These are phyloP conservation scores for Fusarium sp. DNA, from an alignment of 2,329 filamentous ascomycete species.

Conservation along the genomic window DNA sequence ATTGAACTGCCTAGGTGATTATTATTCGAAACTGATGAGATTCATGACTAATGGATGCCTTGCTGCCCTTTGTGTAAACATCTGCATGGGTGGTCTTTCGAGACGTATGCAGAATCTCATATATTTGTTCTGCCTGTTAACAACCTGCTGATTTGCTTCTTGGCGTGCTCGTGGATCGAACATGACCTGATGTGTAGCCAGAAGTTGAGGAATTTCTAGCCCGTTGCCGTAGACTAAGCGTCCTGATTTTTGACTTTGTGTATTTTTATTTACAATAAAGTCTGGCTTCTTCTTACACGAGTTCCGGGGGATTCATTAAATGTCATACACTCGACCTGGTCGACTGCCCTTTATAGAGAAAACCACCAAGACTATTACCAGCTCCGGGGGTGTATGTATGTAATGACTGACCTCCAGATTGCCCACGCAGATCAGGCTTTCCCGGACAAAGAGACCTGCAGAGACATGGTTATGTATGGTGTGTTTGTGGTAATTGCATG, in stretches of 20 bases:
- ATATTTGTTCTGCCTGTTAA: background rate
- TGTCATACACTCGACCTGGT: background rate
- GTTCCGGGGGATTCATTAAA: background rate
- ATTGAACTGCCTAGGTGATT: background rate
- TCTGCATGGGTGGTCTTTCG: background rate
- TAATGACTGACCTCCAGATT: background rate
- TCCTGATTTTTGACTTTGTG: background rate
- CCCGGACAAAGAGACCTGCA: constrained; percentile 1
- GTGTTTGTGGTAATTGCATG: background rate
- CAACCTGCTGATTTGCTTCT: background rate
- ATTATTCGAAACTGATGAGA: background rate
- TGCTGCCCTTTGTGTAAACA: background rate
- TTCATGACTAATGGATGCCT: background rate
- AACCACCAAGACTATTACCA: background rate
- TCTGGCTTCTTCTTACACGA: background rate
- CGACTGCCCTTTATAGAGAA: background rate
- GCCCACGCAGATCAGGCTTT: constrained; percentile 11
- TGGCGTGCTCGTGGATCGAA: background rate
- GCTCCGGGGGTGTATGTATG: background rate
- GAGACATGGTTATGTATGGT: background rate
- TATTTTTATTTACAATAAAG: background rate
- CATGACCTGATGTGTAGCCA: background rate
- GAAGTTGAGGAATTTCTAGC: background rate
- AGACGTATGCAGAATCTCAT: background rate
- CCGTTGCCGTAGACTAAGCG: background rate